Conservation (phyloP, 371 early-diverging fungal species). For the Saksenaea oblongispora region DNA sequence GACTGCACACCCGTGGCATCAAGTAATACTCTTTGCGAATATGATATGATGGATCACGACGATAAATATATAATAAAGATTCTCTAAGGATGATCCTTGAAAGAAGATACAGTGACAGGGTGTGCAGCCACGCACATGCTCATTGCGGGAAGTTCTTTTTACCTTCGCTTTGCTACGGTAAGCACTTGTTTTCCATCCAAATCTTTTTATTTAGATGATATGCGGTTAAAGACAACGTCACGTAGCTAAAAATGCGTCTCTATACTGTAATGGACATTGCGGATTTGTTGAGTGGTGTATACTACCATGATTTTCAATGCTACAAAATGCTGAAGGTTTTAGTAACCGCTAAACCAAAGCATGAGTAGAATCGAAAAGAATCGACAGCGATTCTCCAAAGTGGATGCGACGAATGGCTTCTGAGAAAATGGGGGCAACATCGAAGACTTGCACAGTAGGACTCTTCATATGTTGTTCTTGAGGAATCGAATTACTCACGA, state of each 20-base stretch:
- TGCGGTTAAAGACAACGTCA: no score
- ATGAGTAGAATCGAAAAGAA: slow-evolving; percentile 68
- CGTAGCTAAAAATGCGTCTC: background rate
- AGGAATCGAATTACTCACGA: slow-evolving; percentile 91
- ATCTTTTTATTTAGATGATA: no score
- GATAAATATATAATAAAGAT: no score
- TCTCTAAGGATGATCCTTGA: no score
- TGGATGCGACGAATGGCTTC: slow-evolving; percentile 96
- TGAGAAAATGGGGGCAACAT: slow-evolving; percentile 86
- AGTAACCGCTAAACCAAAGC: slow-evolving; percentile 23
- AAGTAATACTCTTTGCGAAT: no score
- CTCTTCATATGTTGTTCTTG: slow-evolving; percentile 77
- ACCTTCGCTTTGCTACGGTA: no score
- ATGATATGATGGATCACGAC: no score
- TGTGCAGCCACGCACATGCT: no score
- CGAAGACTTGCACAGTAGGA: slow-evolving; percentile 77
- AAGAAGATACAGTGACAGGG: no score
- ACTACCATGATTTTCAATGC: background rate
- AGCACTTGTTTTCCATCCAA: no score
- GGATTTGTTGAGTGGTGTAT: background rate
- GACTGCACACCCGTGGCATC: no score
- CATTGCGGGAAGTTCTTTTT: no score
- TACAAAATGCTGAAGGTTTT: background rate
- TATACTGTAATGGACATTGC: background rate
- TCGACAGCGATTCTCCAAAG: slow-evolving; percentile 92